A percentile compares a stretch with the other conserved stretches of the same genome.
phyloP scores from a whole-genome alignment of 2,329 filamentous ascomycete genomes.

The Fusarium aywerte region DNA sequence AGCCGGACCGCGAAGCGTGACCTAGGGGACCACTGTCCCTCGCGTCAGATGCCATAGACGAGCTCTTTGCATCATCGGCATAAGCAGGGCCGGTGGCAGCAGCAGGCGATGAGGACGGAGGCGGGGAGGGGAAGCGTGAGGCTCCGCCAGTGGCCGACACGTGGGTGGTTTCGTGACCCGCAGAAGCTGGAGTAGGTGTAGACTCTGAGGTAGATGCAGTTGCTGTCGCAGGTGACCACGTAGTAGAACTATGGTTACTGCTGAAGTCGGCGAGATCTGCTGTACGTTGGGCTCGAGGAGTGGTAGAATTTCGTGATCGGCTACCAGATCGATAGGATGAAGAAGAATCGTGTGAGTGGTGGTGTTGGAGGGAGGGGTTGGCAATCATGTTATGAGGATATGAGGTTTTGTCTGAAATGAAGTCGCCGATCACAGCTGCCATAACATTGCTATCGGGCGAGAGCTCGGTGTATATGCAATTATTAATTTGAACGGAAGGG shows the following conservation, averaged over 20 bases:
- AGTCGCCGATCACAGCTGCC: conserved; percentile 75
- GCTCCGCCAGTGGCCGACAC: conserved; percentile 54
- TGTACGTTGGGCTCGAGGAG: conserved; percentile 45
- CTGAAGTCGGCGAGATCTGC: conserved; percentile 38
- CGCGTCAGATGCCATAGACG: conserved; percentile 61
- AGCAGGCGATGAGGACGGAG: conserved; percentile 63
- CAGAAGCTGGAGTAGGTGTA: conserved; percentile 38
- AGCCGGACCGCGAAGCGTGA: conserved; percentile 38
- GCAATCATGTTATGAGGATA: conserved; percentile 78
- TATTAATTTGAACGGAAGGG: conserved; percentile 36
- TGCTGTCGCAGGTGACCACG: conserved; percentile 35
- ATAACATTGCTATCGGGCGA: conserved; percentile 59
- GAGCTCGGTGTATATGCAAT: conserved; percentile 14
- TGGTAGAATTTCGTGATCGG: conserved; percentile 47
- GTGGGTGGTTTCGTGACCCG: conserved; percentile 41
- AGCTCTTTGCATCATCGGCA: conserved; percentile 56
- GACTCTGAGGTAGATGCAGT: conserved; percentile 32
- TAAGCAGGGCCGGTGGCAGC: conserved; percentile 51
- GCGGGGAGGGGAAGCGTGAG: conserved; percentile 64
- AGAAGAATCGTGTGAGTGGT: conserved; percentile 55
- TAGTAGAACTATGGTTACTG: conserved; percentile 24
- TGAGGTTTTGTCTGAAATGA: conserved; percentile 75
- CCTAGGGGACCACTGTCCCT: conserved; percentile 48
- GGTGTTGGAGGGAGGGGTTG: conserved; percentile 60
- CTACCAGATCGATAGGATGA: conserved; percentile 47